Base-by-base conservation (phyloP, 192 early-diverging fungal species). In the Coemansia sp. region DNA sequence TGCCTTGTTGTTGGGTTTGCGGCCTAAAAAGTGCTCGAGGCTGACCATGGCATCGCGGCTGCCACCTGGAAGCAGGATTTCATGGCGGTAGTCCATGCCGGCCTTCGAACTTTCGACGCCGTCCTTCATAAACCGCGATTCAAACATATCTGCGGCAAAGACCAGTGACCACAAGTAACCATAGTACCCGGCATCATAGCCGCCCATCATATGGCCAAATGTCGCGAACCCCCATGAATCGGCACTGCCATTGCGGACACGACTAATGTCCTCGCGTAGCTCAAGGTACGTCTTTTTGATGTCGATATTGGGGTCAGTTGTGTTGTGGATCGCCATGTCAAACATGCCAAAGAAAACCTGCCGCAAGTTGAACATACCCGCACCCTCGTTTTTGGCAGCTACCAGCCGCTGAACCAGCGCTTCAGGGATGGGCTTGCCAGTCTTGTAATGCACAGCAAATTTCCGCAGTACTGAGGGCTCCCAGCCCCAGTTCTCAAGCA, bases 401-500 rank as follows among this genome's bases (percentile, higher is more conserved):
- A 89, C 77, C 20, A 93, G 80, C 6, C 80, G 69, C 44, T 84
- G 68, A 57, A 92, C 82, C 31, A 93, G 68, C 6, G 82, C 81
- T 44, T 81, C 82, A 2, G 92, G 90, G 31, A 92, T 81, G n/a
- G 80, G 79, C 49, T 87, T 72, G 9, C 81, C 81, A 9, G 85
- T 84, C 57, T 86, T 70, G 75, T 89, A 86, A 57, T 94, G 91
- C 55, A 81, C 72, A 35, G 86, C 80, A 44, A 86, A 71, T 20
- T 64, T 53, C 41, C 79, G 61, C 40, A 89, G 65, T 2, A 82
- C 81, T 3, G 76, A 62, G 6, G 80, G 73, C 51, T 87, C 86
- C 78, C 82, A 89, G 31, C 82, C 79, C 88, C 86, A 89, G 72
- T 91, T 94, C 71, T 92, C 92, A 20, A 92, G 81, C 92, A 94